Evolutionary conservation across 371 early-diverging fungal species (phyloP), one percentile per base, ranked within the genome.

Genomic region (Coemansia sp.): DNA sequence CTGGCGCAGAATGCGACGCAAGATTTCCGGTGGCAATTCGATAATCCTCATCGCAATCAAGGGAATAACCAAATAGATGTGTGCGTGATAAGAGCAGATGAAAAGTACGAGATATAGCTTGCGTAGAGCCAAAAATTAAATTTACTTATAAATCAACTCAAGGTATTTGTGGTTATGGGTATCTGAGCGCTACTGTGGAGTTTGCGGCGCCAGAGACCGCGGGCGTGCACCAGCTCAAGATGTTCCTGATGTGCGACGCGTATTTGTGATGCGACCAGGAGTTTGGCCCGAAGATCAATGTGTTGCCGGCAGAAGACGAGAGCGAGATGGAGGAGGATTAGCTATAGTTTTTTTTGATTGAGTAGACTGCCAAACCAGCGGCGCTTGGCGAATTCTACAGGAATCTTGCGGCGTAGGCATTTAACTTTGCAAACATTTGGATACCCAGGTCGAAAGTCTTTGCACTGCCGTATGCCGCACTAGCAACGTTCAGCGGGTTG

Each of bases 211-310:
- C 95, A 3, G 82, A 82, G 36, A 80, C 82, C n/a, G 80, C 82
- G 30, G 94, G 93, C 14, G 65, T 83, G 36, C 83, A 86, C 49
- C 80, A 75, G 14, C 82, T 87, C 64, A 90, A 90, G 74, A 63
- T 97, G 57, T 96, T 88, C 78, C 77, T 94, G 55, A 94, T 98
- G 92, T 91, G 95, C 51, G 97, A 98, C 64, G 84, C 88, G 41
- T 97, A 93, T 74, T 77, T 88, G 66, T 97, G 97, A 4, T 93
- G 91, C 60, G 99, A 97, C 81, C 98, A 97, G 79, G 97, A 97
- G 77, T 85, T 91, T 61, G 94, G 93, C 56, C 78, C 96, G 69
- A 78, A 83, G 26, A 47, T 93, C 35, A 72, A 81, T 34, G 91
- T 91, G 9, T 82, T 80, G 36, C 85, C 88, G 57, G 88, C 82